These are phyloP conservation scores for Fusarium agapanthi DNA, from an alignment of 2,329 filamentous ascomycete species.

Conservation along the genomic window DNA sequence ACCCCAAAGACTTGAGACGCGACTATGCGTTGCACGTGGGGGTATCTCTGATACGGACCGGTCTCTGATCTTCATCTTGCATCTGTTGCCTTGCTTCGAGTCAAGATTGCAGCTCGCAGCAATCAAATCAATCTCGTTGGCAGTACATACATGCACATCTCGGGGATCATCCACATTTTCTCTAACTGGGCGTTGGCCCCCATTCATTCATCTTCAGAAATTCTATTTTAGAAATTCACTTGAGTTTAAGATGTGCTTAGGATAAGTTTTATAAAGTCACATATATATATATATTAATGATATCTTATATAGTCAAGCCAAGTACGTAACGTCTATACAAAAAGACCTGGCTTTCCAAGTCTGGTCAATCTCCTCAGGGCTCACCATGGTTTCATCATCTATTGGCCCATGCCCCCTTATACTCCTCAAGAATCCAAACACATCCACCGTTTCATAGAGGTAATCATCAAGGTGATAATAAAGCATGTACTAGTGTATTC, in stretches of 20 bases:
- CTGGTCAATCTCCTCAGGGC: not conserved
- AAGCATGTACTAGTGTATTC: not conserved
- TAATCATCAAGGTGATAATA: not conserved
- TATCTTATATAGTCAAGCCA: not conserved
- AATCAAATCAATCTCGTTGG: not conserved
- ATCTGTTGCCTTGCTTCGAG: not conserved
- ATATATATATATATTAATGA: not conserved
- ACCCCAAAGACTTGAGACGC: not conserved
- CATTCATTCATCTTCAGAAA: too few species aligned
- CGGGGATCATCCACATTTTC: not conserved
- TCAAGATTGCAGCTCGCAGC: not conserved
- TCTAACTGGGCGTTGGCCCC: not conserved
- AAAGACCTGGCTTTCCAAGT: not conserved
- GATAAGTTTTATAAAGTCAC: not conserved
- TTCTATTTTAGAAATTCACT: not conserved
- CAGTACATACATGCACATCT: not conserved
- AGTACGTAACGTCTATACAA: not conserved
- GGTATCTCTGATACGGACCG: slow-evolving; percentile 14
- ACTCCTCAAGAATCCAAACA: not conserved
- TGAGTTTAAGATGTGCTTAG: not conserved
- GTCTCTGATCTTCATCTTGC: slow-evolving; percentile 1
- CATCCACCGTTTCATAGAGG: not conserved
- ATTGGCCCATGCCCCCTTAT: not conserved
- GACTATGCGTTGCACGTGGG: slow-evolving; percentile 11
- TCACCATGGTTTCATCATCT: not conserved